Evolutionary conservation across 1,284 basidiomycete species (phyloP).

Genomic region (Trametes versicolor): DNA sequence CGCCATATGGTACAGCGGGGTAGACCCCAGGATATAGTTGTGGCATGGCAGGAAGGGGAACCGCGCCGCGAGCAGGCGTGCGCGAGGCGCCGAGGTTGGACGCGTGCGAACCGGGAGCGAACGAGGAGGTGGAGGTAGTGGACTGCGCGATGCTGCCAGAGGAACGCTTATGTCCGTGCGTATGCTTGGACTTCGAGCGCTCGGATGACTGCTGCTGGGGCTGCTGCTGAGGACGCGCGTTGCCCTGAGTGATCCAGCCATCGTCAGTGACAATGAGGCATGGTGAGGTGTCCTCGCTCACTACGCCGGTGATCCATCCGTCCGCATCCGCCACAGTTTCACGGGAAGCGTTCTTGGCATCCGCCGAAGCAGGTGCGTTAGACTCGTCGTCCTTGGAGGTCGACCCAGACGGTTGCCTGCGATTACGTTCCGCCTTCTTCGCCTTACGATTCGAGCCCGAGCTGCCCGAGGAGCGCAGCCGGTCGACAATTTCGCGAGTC

Average conservation of each 20-base stretch:
- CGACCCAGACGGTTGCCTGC: constrained; percentile 21
- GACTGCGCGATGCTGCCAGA: constrained; percentile 29
- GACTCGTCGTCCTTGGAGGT: constrained; percentile 20
- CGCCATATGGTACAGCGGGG: constrained; percentile 14
- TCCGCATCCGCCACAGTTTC: constrained; percentile 18
- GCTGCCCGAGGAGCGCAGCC: constrained; percentile 39
- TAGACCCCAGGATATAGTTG: constrained; percentile 24
- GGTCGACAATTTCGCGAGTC: constrained; percentile 47
- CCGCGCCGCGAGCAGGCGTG: constrained; percentile 15
- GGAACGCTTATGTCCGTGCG: constrained; percentile 36
- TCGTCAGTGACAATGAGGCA: constrained; percentile 31
- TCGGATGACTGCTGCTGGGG: constrained; percentile 14
- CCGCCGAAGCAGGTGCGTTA: background rate
- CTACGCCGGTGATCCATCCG: constrained; percentile 33
- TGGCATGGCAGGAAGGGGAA: constrained; percentile 21
- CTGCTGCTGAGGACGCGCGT: constrained; percentile 11
- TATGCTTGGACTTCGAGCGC: constrained; percentile 22
- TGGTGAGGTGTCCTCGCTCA: constrained; percentile 28
- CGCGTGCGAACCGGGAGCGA: constrained; percentile 26
- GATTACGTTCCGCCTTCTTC: constrained; percentile 29
- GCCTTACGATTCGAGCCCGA: constrained; percentile 36
- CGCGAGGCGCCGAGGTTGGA: constrained; percentile 19
- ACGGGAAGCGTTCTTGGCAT: constrained; percentile 9
- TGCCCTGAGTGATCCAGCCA: constrained; percentile 36
- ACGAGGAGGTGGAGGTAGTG: constrained; percentile 6